These are phyloP conservation scores for Phytophthora niederhauseri DNA, from an alignment of 352 stramenopile species.

Conservation along the genomic window DNA sequence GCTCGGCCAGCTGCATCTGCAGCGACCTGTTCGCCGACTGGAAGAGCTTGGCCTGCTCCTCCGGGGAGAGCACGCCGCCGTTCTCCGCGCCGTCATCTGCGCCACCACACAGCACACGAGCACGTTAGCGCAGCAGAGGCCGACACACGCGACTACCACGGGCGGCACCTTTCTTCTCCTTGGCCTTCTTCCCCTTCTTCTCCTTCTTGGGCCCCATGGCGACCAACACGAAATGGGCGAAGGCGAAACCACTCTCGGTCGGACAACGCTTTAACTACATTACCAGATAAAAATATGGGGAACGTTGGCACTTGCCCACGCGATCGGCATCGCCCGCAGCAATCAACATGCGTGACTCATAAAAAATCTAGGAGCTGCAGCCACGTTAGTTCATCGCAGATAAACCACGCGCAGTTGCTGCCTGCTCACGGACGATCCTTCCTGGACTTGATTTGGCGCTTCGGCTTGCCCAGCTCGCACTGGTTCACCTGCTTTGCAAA, in stretches of 20 bases:
- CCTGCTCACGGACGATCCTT: slow-evolving; percentile 42
- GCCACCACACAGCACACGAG: neutral
- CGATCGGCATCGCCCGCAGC: neutral
- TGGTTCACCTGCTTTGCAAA: slow-evolving; percentile 98
- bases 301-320: slow-evolving; percentile 5
- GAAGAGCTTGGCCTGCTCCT: slow-evolving; percentile 89
- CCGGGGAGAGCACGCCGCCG: slow-evolving; percentile 70
- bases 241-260: slow-evolving; percentile 19
- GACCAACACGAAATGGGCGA: slow-evolving; percentile 22
- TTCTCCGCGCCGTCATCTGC: slow-evolving; percentile 78
- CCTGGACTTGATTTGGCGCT: slow-evolving; percentile 87
- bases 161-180: slow-evolving; percentile 72
- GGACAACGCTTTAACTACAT: slow-evolving; percentile 9
- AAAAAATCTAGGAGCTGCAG: slow-evolving; percentile 13
- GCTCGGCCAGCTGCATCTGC: slow-evolving; percentile 90
- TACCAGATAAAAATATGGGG: slow-evolving; percentile 43
- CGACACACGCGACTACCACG: neutral
- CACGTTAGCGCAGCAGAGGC: neutral
- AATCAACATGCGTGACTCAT: slow-evolving; percentile 6
- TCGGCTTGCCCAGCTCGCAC: slow-evolving; percentile 97
- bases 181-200: slow-evolving; percentile 75
- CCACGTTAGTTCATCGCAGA: neutral
- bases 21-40: slow-evolving; percentile 84
- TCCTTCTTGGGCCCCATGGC: slow-evolving; percentile 76
- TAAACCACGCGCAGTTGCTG: neutral